Evolutionary conservation across 208 protist species (phyloP), one percentile per base, ranked within the genome.

Genomic region (Acanthamoeba divionensis): DNA sequence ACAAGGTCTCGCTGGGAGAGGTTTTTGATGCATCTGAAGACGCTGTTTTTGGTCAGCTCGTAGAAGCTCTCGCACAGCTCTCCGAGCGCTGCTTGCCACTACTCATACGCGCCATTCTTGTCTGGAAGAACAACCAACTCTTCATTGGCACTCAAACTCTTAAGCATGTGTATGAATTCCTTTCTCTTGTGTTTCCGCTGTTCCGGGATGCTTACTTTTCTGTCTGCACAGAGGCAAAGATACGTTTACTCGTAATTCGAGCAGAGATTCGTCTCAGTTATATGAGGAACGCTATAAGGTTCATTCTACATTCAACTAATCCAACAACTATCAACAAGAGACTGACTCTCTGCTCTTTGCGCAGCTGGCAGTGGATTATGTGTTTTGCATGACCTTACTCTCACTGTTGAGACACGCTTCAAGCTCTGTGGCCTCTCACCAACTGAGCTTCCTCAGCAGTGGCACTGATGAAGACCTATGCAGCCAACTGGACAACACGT

Each of bases 291-390:
- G 52, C 18, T n/a, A 60, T n/a, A 60, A 60, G 52, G 52, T 60
- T 60, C n/a, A 60, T n/a, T 60, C 52, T 60, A 24, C n/a, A 18
- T 60, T 60, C n/a, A n/a, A n/a, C 52, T 60, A 60, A 60, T n/a
- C 18, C 52, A 60, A 24, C 52, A 18, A 24, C n/a, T 60, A n/a
- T n/a, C n/a, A n/a, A n/a, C n/a, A n/a, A n/a, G n/a, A n/a, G n/a
- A n/a, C 52, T 60, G 52, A 60, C 52, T 60, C n/a, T 60, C 52
- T n/a, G 18, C 52, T 60, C 52, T 60, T 60, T 60, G 18, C n/a
- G n/a, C n/a, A 83, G 48, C 73, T 83, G 38, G 73, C 73, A 2
- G 73, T 83, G 18, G 73, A 83, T 5, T 83, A 83, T 52, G 63
- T 83, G 24, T 83, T 83, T 31, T 24, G 73, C 24, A 83, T 36